Percentiles rank a stretch among this genome's conserved stretches.
Conservation (phyloP, 2,329 filamentous ascomycete species). For the Aspergillus udagawae region DNA sequence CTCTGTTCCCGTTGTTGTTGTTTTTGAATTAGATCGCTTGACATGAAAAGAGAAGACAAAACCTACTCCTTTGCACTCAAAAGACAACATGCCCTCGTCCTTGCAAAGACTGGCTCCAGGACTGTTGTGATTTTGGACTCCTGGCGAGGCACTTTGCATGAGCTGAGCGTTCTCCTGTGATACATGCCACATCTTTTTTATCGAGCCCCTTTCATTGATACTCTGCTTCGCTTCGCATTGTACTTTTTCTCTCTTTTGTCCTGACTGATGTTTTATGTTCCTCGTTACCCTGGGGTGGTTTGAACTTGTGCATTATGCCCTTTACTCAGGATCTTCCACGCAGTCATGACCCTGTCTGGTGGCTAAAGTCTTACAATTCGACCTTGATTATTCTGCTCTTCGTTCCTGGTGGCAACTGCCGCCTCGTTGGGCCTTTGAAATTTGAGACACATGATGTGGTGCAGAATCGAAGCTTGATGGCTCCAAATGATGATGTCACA, state of each 20-base stretch:
- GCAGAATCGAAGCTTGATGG: background rate
- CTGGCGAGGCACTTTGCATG: slow-evolving; percentile 21
- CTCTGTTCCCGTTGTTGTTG: slow-evolving; percentile 18
- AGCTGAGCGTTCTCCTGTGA: slow-evolving; percentile 17
- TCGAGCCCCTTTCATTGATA: slow-evolving; percentile 17
- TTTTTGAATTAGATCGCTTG: slow-evolving; percentile 23
- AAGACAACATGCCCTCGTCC: background rate
- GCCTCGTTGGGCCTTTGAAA: background rate
- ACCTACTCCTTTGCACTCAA: slow-evolving; percentile 8
- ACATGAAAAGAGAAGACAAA: slow-evolving; percentile 17
- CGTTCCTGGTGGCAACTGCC: background rate
- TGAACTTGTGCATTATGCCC: slow-evolving; percentile 19
- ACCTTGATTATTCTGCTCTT: background rate
- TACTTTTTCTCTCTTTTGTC: slow-evolving; percentile 6
- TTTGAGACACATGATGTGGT: background rate
- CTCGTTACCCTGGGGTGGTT: slow-evolving; percentile 20
- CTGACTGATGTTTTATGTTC: slow-evolving; percentile 14
- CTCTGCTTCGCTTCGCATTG: slow-evolving; percentile 14
- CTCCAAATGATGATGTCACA: background rate
- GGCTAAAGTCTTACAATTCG: slow-evolving; percentile 10
- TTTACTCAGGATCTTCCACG: slow-evolving; percentile 3
- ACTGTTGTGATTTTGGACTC: slow-evolving; percentile 15
- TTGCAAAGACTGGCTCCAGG: slow-evolving; percentile 14
- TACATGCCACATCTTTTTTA: slow-evolving; percentile 13
- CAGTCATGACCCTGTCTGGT: slow-evolving; percentile 9